Evolutionary conservation across 371 early-diverging fungal genomes (phyloP).

Genomic region (Rhizopus sp.): DNA sequence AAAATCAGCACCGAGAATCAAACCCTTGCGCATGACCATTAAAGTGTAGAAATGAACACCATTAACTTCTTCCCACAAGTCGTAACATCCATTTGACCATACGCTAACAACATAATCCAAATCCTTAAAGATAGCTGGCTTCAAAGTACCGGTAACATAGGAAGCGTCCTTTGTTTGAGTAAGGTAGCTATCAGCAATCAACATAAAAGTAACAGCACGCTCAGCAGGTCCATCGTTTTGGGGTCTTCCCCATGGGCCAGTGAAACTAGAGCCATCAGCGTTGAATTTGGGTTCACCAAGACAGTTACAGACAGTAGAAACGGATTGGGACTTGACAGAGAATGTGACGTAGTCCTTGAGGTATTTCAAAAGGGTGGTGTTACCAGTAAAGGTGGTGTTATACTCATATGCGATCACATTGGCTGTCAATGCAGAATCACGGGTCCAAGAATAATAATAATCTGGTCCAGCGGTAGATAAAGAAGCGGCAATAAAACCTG

Average conservation of each 20-base stretch:
- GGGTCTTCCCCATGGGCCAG: conserved; percentile 67
- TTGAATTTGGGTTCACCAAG: conserved; percentile 85
- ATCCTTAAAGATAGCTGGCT: conserved; percentile 42
- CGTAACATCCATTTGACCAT: conserved; percentile 50
- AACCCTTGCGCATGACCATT: conserved; percentile 60
- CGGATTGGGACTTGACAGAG: conserved; percentile 35
- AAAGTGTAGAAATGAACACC: conserved; percentile 71
- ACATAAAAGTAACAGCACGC: conserved; percentile 57
- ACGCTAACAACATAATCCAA: conserved; percentile 63
- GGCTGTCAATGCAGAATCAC: conserved; percentile 73
- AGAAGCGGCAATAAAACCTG: conserved; percentile 45
- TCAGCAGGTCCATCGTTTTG: conserved; percentile 88
- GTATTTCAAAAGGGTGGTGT: conserved; percentile 14
- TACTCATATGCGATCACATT: conserved; percentile 38
- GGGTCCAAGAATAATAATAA: conserved; percentile 79
- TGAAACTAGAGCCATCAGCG: conserved; percentile 58
- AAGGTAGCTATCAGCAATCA: conserved; percentile 45
- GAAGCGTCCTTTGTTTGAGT: conserved; percentile 23
- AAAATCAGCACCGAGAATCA: conserved; percentile 63
- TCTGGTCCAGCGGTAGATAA: conserved; percentile 54
- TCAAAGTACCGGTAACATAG: conserved; percentile 29
- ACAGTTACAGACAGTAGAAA: conserved; percentile 40
- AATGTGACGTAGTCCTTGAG: conserved; percentile 39
- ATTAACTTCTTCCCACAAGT: conserved; percentile 63
- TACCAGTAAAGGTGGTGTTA: conserved; percentile 20